phyloP scores from a whole-genome alignment of 2,329 filamentous ascomycete genomes.

The Emmonsia crescens region DNA sequence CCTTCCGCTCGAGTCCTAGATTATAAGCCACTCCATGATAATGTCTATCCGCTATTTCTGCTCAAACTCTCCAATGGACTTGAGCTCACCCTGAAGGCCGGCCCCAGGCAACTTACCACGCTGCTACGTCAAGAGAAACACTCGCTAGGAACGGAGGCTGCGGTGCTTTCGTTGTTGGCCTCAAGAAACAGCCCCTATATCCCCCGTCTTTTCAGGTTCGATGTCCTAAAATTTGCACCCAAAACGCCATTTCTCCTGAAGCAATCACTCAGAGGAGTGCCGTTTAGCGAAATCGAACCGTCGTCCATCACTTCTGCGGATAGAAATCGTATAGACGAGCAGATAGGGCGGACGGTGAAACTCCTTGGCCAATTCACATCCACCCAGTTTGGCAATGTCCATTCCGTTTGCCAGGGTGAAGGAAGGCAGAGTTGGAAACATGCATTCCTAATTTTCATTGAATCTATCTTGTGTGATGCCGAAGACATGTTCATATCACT shows the following conservation, averaged over 20 bases:
- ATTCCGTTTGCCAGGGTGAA: constrained; percentile 35
- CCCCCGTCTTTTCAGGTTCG: constrained; percentile 29
- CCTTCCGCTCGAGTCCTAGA: constrained; percentile 22
- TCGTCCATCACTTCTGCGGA: constrained; percentile 21
- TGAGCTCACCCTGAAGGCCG: constrained; percentile 28
- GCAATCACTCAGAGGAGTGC: constrained; percentile 26
- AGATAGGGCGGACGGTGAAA: constrained; percentile 28
- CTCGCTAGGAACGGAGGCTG: constrained; percentile 32
- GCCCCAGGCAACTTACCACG: constrained; percentile 24
- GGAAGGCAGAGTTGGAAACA: constrained; percentile 43
- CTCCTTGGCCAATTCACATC: constrained; percentile 37
- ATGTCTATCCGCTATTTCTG: constrained; percentile 27
- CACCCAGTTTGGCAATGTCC: constrained; percentile 41
- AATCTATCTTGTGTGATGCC: constrained; percentile 44
- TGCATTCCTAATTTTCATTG: constrained; percentile 42
- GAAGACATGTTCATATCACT: constrained; percentile 49
- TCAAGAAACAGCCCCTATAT: constrained; percentile 25
- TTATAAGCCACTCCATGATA: constrained; percentile 19
- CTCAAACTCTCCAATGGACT: constrained; percentile 30
- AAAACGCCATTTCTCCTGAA: constrained; percentile 29
- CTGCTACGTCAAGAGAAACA: constrained; percentile 31
- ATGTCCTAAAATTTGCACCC: constrained; percentile 19
- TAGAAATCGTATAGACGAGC: constrained; percentile 24
- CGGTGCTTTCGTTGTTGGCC: constrained; percentile 27
- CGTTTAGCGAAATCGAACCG: constrained; percentile 22